Evolutionary conservation across 495 filamentous ascomycete genomes (phyloP).

Genomic region (Penicillium cosmopolitanum): DNA sequence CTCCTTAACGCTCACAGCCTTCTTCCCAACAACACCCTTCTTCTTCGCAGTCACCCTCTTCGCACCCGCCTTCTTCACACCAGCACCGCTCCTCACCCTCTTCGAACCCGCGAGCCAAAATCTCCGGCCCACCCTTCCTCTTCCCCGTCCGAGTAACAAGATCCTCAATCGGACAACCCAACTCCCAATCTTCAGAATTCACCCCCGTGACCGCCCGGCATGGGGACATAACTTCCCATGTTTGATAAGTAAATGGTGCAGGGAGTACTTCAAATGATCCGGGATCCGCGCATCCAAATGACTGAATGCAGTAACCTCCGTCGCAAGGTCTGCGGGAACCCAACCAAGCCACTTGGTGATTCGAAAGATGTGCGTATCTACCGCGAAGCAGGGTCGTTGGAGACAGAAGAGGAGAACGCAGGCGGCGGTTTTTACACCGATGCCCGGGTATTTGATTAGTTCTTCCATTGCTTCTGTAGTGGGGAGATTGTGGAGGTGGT

Average conservation of each 20-base stretch:
- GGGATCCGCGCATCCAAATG: constrained; percentile 84
- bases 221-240: constrained; percentile 80
- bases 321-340: constrained; percentile 65
- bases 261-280: constrained; percentile 82
- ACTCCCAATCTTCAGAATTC: constrained; percentile 47
- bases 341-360: constrained; percentile 85
- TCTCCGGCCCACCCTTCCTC: constrained; percentile 29
- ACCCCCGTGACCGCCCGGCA: constrained; percentile 65
- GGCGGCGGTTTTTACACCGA: constrained; percentile 89
- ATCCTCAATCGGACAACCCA: constrained; percentile 56
- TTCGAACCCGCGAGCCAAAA: neutral
- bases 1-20: too few species aligned
- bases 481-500: constrained; percentile 71
- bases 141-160: constrained; percentile 50
- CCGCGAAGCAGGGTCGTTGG: constrained; percentile 75
- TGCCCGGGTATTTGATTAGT: constrained; percentile 77
- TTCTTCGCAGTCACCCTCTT: too few species aligned
- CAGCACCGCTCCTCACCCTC: neutral
- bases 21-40: too few species aligned
- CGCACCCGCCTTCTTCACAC: too few species aligned
- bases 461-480: constrained; percentile 72
- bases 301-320: constrained; percentile 70
- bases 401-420: constrained; percentile 86
- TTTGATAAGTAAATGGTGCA: constrained; percentile 84
- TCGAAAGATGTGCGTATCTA: constrained; percentile 84